Evolutionary conservation across 2,329 filamentous ascomycete genomes (phyloP), one percentile per base, ranked within the genome.

Genomic region (Juglanconis juglandina): DNA sequence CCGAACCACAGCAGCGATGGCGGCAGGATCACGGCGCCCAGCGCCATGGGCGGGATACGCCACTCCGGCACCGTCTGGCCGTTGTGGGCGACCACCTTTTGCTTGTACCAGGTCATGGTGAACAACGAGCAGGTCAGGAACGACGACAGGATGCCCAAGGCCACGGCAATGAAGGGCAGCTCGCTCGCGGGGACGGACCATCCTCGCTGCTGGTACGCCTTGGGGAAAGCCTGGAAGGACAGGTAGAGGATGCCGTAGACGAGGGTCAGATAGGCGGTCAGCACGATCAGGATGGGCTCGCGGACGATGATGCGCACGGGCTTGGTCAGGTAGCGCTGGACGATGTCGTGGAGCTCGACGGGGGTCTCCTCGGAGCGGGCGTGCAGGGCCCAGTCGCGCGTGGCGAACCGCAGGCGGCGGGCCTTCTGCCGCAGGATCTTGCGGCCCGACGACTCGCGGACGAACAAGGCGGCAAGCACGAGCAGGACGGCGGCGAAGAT

Each of bases 1-100:
- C 75, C 78, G 61, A 83, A 83, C 79, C 77, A 80, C 64, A 83
- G 81, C 32, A 84, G 69, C 1, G 79, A 77, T 8, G 74, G 70
- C 1, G 78, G 76, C 1, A 79, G 68, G 3, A 81, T 64, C 1
- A 78, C 59, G 5, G 75, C 68, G 5, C 76, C 79, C 1, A 78
- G 64, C 30, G 83, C 79, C 72, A 81, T 79, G 0, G 78, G 76
- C 4, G 75, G 71, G 1, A 82, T 70, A 2, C 79, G 73, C 39
- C 76, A 75, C 66, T 82, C 79, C 0, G 78, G 78, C n/a, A 75
- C 65, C 8, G 71, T 68, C 6, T 65, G 62, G 3, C 69, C 70
- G 24, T 72, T 62, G 37, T 72, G 64, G 7, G 68, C 65, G n/a
- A 71, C 59, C 17, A 70, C 67, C 6, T 66, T 60, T 7, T 10